Conservation (phyloP, 106 monocot species). For the Posidonia australis region DNA sequence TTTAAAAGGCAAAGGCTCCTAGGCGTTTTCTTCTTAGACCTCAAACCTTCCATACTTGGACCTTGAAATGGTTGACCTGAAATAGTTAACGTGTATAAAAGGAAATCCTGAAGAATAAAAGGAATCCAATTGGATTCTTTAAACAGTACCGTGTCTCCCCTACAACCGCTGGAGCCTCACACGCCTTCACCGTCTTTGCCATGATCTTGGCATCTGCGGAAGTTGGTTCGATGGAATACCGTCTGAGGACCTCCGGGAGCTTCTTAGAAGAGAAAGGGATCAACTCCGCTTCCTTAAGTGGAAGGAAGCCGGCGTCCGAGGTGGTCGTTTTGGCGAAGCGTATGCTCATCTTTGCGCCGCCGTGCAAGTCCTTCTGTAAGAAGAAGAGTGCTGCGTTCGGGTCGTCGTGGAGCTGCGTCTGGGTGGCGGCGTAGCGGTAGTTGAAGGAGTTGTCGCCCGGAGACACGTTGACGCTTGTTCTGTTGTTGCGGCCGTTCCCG, state of each 20-base stretch:
- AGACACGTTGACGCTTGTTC: slow-evolving; percentile 7
- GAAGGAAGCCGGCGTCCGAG: slow-evolving; percentile 4
- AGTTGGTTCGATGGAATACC: slow-evolving; percentile 1
- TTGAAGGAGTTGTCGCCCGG: slow-evolving; percentile 3
- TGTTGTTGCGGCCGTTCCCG: slow-evolving; percentile 7
- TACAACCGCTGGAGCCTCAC: slow-evolving; percentile 11
- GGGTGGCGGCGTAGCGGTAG: slow-evolving; percentile 17
- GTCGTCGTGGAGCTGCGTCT: slow-evolving; percentile 25
- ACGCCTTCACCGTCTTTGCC: slow-evolving; percentile 1
- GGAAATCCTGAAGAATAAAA: background rate
- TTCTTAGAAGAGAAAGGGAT: slow-evolving; percentile 12
- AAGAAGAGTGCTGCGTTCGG: slow-evolving; percentile 40
- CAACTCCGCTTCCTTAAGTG: background rate
- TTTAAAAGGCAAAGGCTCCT: too few relatives aligned
- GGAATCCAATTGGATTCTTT: background rate
- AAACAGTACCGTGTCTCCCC: slow-evolving; percentile 7
- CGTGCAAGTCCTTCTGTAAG: slow-evolving; percentile 33
- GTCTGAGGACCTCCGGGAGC: slow-evolving; percentile 7
- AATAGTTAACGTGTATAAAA: too few relatives aligned
- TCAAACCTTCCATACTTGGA: too few relatives aligned
- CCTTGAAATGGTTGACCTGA: too few relatives aligned
- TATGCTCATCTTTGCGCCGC: slow-evolving; percentile 31
- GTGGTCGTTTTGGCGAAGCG: slow-evolving; percentile 19
- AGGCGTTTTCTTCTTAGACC: too few relatives aligned
- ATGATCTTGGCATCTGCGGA: slow-evolving; percentile 4